Evolutionary conservation across 768 basidiomycete genomes (phyloP), one percentile per base, ranked within the genome.

Genomic region (Panus rudis): DNA sequence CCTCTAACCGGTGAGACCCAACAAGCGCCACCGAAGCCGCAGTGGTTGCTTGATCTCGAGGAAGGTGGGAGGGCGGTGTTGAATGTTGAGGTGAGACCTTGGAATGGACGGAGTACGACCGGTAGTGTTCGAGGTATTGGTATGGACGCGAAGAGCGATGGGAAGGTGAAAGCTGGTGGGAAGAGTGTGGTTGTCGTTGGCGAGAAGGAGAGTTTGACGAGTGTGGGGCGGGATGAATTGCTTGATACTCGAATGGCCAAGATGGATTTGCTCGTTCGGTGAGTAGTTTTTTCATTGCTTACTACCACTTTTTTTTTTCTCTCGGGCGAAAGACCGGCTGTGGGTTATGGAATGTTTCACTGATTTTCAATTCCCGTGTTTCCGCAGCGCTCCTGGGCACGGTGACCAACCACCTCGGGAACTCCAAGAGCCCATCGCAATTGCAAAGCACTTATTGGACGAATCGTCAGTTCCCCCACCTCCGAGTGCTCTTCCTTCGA

Each of bases 121-220:
- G n/a, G n/a, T n/a, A n/a, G n/a, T n/a, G n/a, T n/a, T n/a, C n/a
- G n/a, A n/a, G n/a, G n/a, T n/a, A 57, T 67, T 7, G 67, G 66
- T 4, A 61, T 58, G 7, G 51, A 57, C 25, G 52, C 53, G 42
- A 31, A 53, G 46, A 50, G 51, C 50, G 46, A 55, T 48, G 57
- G 56, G 42, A 60, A 58, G 45, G 69, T 75, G 28, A 64, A 71
- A 27, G 64, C 76, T 37, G 63, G 69, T 24, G 76, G 70, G 2
- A 54, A 51, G 4, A 47, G 44, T 11, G 59, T 75, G 25, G 56
- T 39, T 4, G 76, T 91, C 39, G 62, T 79, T 5, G 74, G 71
- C 37, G 87, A 91, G 69, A 88, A 88, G 68, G 87, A 86, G 62
- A 77, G 76, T 14, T 58, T 88, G 60, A 81, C 79, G 47, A 72